Evolutionary conservation across 306 rosid species (phyloP).

Genomic region (Vigna mungo): DNA sequence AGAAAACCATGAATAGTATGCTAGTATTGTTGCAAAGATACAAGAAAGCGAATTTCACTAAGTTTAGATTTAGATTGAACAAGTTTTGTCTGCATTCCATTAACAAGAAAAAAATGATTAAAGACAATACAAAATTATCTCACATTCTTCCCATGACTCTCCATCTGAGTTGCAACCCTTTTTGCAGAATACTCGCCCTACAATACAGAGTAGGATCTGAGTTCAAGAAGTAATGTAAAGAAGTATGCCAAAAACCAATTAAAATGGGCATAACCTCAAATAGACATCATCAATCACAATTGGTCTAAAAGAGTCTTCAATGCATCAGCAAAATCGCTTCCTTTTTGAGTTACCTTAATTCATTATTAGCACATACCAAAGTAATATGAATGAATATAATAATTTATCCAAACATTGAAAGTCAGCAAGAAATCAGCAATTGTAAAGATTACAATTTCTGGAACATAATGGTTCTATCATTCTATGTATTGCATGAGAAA

Average conservation of each 20-base stretch:
- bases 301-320: background rate
- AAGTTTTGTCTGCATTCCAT: background rate
- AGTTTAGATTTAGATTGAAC: background rate
- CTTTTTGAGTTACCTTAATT: background rate
- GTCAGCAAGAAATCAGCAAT: background rate
- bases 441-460: background rate
- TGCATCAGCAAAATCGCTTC: background rate
- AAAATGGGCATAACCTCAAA: slow-evolving; percentile 13
- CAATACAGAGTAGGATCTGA: slow-evolving; percentile 30
- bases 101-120: background rate
- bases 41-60: slow-evolving; percentile 5
- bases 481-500: slow-evolving; percentile 2
- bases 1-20: background rate
- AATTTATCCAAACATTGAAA: slow-evolving; percentile 9
- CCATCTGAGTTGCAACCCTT: slow-evolving; percentile 85
- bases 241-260: background rate
- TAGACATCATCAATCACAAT: slow-evolving; percentile 1
- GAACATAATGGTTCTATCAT: background rate
- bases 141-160: slow-evolving; percentile 89
- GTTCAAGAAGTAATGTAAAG: background rate
- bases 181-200: slow-evolving; percentile 98
- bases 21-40: slow-evolving; percentile 12
- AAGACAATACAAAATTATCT: slow-evolving; percentile 46
- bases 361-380: background rate
- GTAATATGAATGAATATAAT: slow-evolving; percentile 7